Conservation (phyloP, 139 green algal species). For the Coelastrella sp. region DNA sequence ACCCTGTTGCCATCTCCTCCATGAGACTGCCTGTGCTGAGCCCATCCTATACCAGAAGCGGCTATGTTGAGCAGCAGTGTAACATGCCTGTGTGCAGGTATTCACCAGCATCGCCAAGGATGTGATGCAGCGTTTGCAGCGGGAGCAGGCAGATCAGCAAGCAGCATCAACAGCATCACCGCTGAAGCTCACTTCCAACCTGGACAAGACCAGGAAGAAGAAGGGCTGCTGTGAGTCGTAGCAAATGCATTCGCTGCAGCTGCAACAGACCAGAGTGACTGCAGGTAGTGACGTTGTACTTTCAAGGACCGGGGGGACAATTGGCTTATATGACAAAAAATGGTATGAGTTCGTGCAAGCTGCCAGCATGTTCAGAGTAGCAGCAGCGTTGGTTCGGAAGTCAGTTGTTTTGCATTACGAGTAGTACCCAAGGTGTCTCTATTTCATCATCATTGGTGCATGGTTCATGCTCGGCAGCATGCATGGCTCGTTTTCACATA, state of each 20-base stretch:
- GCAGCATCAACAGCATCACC: conserved; percentile 7
- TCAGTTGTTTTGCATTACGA: no score
- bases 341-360: no score
- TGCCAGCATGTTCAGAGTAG: no score
- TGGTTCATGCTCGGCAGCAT: no score
- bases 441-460: no score
- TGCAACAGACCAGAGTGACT: neutral
- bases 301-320: no score
- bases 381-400: no score
- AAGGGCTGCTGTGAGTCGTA: conserved; percentile 45
- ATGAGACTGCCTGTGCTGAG: neutral
- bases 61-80: conserved; percentile 81
- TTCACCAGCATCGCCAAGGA: conserved; percentile 76
- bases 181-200: conserved; percentile 42
- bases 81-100: conserved; percentile 58
- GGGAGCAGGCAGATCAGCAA: conserved; percentile 57
- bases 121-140: conserved; percentile 68
- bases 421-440: no score
- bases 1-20: no score
- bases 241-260: neutral
- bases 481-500: no score
- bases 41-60: neutral
- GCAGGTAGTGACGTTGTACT: no score
- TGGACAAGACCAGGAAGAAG: conserved; percentile 40
- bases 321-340: no score